These are phyloP conservation scores for Cryptococcus jaspeensis DNA, from an alignment of 1,284 basidiomycete species.

Conservation along the genomic window DNA sequence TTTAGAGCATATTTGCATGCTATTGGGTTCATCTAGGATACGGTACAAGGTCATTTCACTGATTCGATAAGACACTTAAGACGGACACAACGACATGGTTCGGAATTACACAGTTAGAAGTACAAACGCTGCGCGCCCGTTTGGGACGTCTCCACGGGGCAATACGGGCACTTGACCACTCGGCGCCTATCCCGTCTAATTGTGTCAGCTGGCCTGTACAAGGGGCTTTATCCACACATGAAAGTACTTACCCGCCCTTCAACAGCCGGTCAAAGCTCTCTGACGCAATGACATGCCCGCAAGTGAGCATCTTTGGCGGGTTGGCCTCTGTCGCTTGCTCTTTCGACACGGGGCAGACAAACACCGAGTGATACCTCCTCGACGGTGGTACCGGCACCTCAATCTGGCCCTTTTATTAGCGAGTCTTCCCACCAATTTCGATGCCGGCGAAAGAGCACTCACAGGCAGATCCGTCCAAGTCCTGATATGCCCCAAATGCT, in stretches of 20 bases:
- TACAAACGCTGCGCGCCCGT: conserved; percentile 44
- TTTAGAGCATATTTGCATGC: conserved; percentile 8
- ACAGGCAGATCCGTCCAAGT: conserved; percentile 88
- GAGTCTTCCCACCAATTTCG: too few relatives aligned
- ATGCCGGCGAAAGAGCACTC: conserved; percentile 46
- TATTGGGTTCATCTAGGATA: neutral
- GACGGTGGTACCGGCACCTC: conserved; percentile 85
- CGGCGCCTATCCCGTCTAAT: conserved; percentile 27
- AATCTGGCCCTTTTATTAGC: conserved; percentile 60
- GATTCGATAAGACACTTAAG: neutral
- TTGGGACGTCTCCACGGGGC: conserved; percentile 46
- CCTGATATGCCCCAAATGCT: conserved; percentile 80
- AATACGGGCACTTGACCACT: conserved; percentile 51
- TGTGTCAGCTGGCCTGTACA: neutral
- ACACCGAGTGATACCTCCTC: conserved; percentile 92
- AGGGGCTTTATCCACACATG: neutral
- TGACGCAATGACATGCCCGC: conserved; percentile 89
- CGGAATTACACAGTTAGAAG: conserved; percentile 27
- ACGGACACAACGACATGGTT: neutral
- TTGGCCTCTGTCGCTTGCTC: conserved; percentile 91
- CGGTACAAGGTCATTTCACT: neutral
- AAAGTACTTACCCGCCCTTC: conserved; percentile 73
- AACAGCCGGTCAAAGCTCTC: conserved; percentile 82
- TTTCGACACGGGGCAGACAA: conserved; percentile 96
- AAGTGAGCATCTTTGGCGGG: conserved; percentile 95